Percentiles rank a stretch among this genome's conserved stretches.
Conservation (phyloP, 495 filamentous ascomycete species). For the Hypoxylon crocopeplum region DNA sequence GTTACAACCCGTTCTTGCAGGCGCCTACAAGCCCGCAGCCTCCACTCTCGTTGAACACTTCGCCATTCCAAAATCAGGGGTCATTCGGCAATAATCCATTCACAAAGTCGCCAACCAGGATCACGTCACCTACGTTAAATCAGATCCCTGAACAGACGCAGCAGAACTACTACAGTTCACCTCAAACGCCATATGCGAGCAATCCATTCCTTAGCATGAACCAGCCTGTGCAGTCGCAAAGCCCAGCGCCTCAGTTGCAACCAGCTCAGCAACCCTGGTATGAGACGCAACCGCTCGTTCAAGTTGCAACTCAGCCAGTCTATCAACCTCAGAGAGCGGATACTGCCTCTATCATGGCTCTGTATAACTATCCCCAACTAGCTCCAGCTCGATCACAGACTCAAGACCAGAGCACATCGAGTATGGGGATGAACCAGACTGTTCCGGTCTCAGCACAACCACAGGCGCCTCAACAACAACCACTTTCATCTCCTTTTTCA, state of each 20-base stretch:
- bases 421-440: constrained; percentile 23
- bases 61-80: constrained; percentile 35
- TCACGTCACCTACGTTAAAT: constrained; percentile 51
- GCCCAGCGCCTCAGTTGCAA: constrained; percentile 46
- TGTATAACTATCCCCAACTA: constrained; percentile 83
- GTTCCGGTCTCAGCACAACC: constrained; percentile 28
- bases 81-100: constrained; percentile 52
- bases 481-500: constrained; percentile 16
- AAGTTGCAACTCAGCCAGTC: constrained; percentile 8
- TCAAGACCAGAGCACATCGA: constrained; percentile 21
- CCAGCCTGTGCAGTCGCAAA: constrained; percentile 44
- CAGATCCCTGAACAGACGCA: constrained; percentile 61
- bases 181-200: constrained; percentile 46
- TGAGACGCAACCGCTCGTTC: constrained; percentile 34
- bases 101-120: constrained; percentile 52
- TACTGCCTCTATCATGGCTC: constrained; percentile 84
- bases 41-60: constrained; percentile 51
- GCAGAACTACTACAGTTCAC: constrained; percentile 53
- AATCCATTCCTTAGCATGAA: constrained; percentile 62
- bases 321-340: constrained; percentile 56
- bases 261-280: constrained; percentile 44
- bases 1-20: constrained; percentile 74
- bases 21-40: constrained; percentile 39
- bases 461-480: constrained; percentile 31
- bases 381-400: constrained; percentile 55